Evolutionary conservation across 768 basidiomycete species (phyloP).

Genomic region (Tremella mesenterica): DNA sequence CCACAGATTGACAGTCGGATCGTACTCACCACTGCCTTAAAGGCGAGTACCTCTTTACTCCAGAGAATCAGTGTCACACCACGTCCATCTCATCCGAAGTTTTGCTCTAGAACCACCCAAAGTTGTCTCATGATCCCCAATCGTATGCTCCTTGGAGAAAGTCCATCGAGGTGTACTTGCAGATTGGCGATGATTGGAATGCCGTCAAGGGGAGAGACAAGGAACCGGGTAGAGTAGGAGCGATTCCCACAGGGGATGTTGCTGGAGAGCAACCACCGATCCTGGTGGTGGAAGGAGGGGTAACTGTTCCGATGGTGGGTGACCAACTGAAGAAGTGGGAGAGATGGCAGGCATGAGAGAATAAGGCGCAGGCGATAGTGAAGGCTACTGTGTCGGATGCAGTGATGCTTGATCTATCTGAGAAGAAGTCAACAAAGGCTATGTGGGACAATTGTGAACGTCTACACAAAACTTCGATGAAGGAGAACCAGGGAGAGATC

Average conservation of each 20-base stretch:
- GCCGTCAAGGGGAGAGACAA: neutral
- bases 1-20: too few species aligned
- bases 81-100: too few species aligned
- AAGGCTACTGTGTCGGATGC: neutral
- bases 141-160: neutral
- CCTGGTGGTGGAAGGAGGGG: neutral
- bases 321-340: neutral
- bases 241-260: neutral
- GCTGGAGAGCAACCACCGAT: neutral
- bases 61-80: too few species aligned
- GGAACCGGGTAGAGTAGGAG: neutral
- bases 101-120: too few species aligned
- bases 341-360: neutral
- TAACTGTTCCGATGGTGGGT: neutral
- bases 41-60: too few species aligned
- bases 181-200: conserved; percentile 1
- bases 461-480: neutral
- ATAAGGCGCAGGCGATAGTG: neutral
- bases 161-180: neutral
- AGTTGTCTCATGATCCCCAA: neutral
- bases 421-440: neutral
- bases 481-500: neutral
- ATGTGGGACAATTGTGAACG: neutral
- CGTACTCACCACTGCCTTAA: too few species aligned
- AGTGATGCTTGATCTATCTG: neutral